phyloP scores from a whole-genome alignment of 1,284 basidiomycete species.

The Gastroboletus turbinatus region DNA sequence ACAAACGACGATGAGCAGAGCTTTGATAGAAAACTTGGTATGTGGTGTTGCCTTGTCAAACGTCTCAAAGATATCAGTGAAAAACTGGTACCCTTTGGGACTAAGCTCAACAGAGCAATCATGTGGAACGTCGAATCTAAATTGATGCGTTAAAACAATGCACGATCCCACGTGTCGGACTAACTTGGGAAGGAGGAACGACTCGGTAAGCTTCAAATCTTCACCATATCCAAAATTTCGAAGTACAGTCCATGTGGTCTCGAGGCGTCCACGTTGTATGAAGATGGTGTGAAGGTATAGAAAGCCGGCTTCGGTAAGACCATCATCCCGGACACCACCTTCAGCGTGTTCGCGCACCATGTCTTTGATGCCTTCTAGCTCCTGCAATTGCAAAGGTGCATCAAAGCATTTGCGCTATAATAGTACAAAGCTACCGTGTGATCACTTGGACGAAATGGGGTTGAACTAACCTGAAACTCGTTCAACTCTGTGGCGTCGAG shows the following conservation, averaged over 20 bases:
- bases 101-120: slow-evolving; percentile 96
- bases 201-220: slow-evolving; percentile 87
- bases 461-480: slow-evolving; percentile 81
- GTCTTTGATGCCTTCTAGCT: slow-evolving; percentile 88
- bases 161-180: slow-evolving; percentile 20
- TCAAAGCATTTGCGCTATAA: slow-evolving; percentile 90
- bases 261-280: slow-evolving; percentile 93
- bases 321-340: slow-evolving; percentile 66
- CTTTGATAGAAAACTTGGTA: background rate
- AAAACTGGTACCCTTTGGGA: slow-evolving; percentile 92
- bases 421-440: background rate
- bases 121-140: slow-evolving; percentile 86
- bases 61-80: slow-evolving; percentile 95
- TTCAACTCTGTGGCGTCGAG: slow-evolving; percentile 91
- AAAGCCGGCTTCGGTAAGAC: slow-evolving; percentile 93
- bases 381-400: slow-evolving; percentile 87
- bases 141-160: slow-evolving; percentile 11
- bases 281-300: slow-evolving; percentile 95
- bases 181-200: slow-evolving; percentile 83
- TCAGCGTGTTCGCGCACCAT: slow-evolving; percentile 78
- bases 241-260: slow-evolving; percentile 98
- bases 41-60: slow-evolving; percentile 79
- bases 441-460: background rate
- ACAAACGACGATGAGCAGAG: slow-evolving; percentile 4
- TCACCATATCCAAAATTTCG: slow-evolving; percentile 96